These are phyloP conservation scores for Saccharomycopsis oosterbeekiorum DNA, from an alignment of 805 yeast genomes.

Conservation along the genomic window DNA sequence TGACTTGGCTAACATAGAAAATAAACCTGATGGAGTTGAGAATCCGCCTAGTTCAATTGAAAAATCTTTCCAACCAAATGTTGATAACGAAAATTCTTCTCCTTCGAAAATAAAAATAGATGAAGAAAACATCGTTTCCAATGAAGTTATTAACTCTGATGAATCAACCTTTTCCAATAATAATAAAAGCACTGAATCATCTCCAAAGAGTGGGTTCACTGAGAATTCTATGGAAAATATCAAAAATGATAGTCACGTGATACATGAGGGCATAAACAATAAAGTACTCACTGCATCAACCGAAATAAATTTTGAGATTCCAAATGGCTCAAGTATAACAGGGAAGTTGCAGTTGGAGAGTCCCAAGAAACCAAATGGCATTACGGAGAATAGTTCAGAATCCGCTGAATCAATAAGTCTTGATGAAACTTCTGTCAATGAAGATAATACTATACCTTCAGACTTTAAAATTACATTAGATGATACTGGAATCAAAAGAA, in stretches of 20 bases:
- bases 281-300: too few relatives aligned
- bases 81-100: background rate
- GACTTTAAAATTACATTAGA: slow-evolving; percentile 7
- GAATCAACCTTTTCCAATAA: background rate
- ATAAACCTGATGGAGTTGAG: background rate
- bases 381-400: too few relatives aligned
- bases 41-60: background rate
- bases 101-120: background rate
- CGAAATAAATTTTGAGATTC: too few relatives aligned
- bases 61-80: background rate
- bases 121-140: background rate
- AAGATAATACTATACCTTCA: background rate
- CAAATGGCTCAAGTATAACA: background rate
- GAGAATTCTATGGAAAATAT: background rate
- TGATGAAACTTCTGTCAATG: background rate
- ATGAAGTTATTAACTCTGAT: background rate
- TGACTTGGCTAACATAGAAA: background rate
- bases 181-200: background rate
- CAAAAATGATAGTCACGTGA: too few relatives aligned
- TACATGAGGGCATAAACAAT: too few relatives aligned
- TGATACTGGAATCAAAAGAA: slow-evolving; percentile 2
- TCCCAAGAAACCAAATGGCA: background rate
- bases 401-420: background rate
- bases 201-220: too few relatives aligned
- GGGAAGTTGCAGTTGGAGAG: background rate